Conservation (phyloP, 768 basidiomycete genomes). For the Boletus huronensis region DNA sequence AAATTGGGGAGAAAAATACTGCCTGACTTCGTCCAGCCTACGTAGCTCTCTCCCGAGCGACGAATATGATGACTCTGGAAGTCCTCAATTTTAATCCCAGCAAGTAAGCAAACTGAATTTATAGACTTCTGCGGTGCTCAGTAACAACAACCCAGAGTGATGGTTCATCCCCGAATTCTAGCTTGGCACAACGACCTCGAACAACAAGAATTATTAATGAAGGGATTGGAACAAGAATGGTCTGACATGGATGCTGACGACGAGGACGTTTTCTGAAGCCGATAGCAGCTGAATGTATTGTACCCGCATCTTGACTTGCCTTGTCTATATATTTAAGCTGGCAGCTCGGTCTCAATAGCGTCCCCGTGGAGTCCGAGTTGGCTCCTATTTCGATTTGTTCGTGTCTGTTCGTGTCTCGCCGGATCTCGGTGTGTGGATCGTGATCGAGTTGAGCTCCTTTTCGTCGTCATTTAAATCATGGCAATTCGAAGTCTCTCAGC, state of each 20-base stretch:
- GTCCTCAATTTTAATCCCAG: constrained; percentile 58
- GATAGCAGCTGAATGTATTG: background rate
- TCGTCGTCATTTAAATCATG: too few relatives aligned
- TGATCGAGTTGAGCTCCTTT: too few relatives aligned
- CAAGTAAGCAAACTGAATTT: constrained; percentile 41
- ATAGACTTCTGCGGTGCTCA: background rate
- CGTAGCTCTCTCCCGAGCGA: constrained; percentile 72
- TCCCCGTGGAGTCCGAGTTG: too few relatives aligned
- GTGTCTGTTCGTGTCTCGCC: too few relatives aligned
- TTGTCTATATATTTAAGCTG: too few relatives aligned
- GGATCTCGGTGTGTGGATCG: too few relatives aligned
- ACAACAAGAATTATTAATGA: constrained; percentile 9
- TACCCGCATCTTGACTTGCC: too few relatives aligned
- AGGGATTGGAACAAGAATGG: constrained; percentile 16
- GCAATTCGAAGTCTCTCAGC: too few relatives aligned
- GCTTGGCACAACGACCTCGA: constrained; percentile 47
- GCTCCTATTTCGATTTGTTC: too few relatives aligned
- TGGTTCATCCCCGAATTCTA: constrained; percentile 61
- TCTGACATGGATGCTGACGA: constrained; percentile 37
- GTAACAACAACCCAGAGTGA: constrained; percentile 42
- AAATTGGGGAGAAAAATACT: background rate
- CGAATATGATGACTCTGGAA: constrained; percentile 59
- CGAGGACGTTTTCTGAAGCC: constrained; percentile 31
- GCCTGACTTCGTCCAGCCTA: constrained; percentile 43
- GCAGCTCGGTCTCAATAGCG: too few relatives aligned